Evolutionary conservation across 306 rosid species (phyloP).

Genomic region (Rosa lucieae): DNA sequence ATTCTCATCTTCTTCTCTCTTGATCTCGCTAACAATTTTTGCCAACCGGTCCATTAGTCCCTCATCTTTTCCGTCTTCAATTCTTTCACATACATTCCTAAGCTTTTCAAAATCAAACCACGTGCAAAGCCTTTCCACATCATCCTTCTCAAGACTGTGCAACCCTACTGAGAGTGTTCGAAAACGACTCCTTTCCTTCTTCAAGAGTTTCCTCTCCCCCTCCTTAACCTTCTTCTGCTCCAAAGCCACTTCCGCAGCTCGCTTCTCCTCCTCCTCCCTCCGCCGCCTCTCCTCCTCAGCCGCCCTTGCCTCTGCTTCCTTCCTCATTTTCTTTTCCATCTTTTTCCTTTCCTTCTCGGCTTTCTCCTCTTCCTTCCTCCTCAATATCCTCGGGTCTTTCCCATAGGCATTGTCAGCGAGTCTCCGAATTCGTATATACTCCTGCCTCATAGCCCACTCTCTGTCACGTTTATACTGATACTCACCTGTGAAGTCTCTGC

Average conservation of each 20-base stretch:
- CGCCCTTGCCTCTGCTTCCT: constrained; percentile 79
- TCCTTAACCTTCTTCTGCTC: constrained; percentile 80
- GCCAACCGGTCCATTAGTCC: constrained; percentile 33
- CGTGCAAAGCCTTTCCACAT: constrained; percentile 75
- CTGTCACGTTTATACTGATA: neutral
- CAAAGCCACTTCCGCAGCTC: constrained; percentile 71
- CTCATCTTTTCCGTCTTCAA: constrained; percentile 49
- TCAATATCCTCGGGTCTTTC: constrained; percentile 79
- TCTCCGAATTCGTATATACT: constrained; percentile 57
- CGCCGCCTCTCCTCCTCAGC: constrained; percentile 71
- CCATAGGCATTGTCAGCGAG: constrained; percentile 81
- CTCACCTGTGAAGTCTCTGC: constrained; percentile 91
- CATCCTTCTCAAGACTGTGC: constrained; percentile 56
- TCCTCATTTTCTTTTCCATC: constrained; percentile 74
- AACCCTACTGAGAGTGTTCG: constrained; percentile 54
- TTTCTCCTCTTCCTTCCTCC: constrained; percentile 74
- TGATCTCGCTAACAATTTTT: constrained; percentile 35
- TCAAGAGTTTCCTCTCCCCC: constrained; percentile 87
- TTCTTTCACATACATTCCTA: constrained; percentile 61
- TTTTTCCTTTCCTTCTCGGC: constrained; percentile 85
- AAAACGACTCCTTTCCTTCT: constrained; percentile 84
- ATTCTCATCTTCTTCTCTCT: constrained; percentile 32
- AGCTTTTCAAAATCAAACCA: constrained; percentile 57
- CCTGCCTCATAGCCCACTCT: constrained; percentile 69
- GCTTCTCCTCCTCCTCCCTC: constrained; percentile 74